Evolutionary conservation across 2,329 filamentous ascomycete genomes (phyloP), one percentile per base, ranked within the genome.

Genomic region (Trichoderma oligosporum): DNA sequence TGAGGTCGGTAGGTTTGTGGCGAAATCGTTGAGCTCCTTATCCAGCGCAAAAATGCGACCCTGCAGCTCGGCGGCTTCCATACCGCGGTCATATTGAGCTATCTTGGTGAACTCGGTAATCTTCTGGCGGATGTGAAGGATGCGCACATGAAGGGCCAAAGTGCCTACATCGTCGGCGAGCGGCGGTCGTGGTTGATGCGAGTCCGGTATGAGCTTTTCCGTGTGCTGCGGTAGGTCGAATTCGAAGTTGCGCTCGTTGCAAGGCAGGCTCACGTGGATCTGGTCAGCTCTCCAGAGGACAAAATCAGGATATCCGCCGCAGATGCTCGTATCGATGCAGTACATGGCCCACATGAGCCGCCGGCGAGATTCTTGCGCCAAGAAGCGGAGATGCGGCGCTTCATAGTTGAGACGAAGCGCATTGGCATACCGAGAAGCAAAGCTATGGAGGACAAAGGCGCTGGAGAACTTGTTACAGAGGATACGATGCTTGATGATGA

Each of bases 211-310:
- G n/a, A 82, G 74, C 47, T 74, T 74, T 59, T 82, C 79, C 7
- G 80, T 81, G 4, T 74, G 71, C 63, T 83, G 80, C 4, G 80
- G 78, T 31, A 83, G 74, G 64, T 83, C 80, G 61, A 82, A 82
- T 64, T 84, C 81, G 60, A 78, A 78, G 33, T 77, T 73, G 56
- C 73, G 70, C 61, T 78, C 76, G 54, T 73, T 70, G 61, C 74
- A 75, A 0, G 76, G 76, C 33, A 76, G 64, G 29, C 71, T 67
- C 33, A 78, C 67, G 58, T 75, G 71, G 24, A 78, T 75, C 16
- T 66, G 68, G 27, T 76, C 74, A 12, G 70, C 67, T 2, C 70
- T 69, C 67, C 74, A 77, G 7, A 77, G 68, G n/a, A 75, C 70
- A 59, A 76, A 77, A 60, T 78, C 76, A 3, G 73, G 71, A 39